Conservation (phyloP, 345 rosid species). For the Diplotaxis tenuifolia region DNA sequence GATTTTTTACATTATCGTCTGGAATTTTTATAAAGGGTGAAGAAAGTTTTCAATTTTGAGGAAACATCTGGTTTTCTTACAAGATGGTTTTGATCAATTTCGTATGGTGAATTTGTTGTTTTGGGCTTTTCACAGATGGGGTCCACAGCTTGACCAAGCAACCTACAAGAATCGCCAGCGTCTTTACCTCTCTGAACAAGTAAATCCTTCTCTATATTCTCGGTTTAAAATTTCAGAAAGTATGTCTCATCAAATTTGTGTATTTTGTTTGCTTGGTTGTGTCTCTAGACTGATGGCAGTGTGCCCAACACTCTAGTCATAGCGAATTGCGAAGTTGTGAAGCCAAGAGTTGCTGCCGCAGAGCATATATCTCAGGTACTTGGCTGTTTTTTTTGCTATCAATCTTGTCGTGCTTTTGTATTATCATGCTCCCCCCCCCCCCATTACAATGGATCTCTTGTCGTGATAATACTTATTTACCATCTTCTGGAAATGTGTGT, state of each 20-base stretch:
- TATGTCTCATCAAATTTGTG: too few species aligned
- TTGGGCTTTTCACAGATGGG: constrained; percentile 56
- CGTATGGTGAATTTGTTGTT: constrained; percentile 19
- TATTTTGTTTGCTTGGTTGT: constrained; percentile 9
- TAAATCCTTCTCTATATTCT: too few species aligned
- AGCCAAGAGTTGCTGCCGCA: constrained; percentile 85
- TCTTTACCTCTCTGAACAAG: constrained; percentile 85
- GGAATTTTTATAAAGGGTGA: too few species aligned
- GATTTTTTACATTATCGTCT: too few species aligned
- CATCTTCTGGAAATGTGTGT: constrained; percentile 24
- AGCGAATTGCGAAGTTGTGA: constrained; percentile 80
- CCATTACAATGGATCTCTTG: neutral
- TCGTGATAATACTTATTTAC: neutral
- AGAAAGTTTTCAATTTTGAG: too few species aligned
- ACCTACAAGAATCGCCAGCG: constrained; percentile 84
- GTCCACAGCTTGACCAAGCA: constrained; percentile 86
- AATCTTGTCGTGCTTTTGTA: too few species aligned
- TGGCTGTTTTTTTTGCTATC: neutral
- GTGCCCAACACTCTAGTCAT: constrained; percentile 86
- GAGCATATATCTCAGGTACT: constrained; percentile 82
- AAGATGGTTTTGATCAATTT: too few species aligned
- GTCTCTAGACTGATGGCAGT: constrained; percentile 75
- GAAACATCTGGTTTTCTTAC: too few species aligned
- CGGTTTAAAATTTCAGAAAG: too few species aligned
- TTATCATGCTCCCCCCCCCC: neutral